Conservation (phyloP, 352 stramenopile genomes). For the Plasmopara halstedii region DNA sequence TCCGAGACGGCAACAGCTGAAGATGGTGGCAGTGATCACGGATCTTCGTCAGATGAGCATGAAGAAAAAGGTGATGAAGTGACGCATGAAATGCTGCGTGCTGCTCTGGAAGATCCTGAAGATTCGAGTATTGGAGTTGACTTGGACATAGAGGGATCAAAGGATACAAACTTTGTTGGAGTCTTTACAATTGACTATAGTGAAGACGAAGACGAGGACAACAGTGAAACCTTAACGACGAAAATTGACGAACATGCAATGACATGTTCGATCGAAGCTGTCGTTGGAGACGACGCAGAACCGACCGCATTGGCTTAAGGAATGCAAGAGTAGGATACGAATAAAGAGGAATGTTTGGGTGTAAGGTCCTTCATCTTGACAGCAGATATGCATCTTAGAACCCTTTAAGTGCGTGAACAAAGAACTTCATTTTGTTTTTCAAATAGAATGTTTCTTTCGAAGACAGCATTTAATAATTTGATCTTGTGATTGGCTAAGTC, state of each 20-base stretch:
- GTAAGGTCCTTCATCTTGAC: too few species aligned
- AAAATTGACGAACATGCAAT: constrained; percentile 4
- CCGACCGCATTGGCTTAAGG: constrained; percentile 17
- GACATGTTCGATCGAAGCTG: not conserved
- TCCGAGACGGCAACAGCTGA: constrained; percentile 56
- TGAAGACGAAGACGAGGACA: constrained; percentile 56
- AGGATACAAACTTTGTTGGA: constrained; percentile 47
- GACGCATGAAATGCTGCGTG: constrained; percentile 33
- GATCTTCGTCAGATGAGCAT: constrained; percentile 40
- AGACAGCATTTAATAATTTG: too few species aligned
- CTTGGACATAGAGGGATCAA: constrained; percentile 8
- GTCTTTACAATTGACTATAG: constrained; percentile 81
- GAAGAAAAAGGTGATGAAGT: constrained; percentile 33
- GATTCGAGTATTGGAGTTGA: too few species aligned
- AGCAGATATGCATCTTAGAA: too few species aligned
- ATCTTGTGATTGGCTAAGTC: too few species aligned
- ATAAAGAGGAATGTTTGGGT: constrained; percentile 13
- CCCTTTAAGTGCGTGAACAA: too few species aligned
- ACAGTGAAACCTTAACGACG: constrained; percentile 3
- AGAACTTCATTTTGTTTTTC: not conserved
- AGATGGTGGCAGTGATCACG: constrained; percentile 55
- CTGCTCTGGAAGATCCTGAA: constrained; percentile 27
- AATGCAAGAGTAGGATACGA: not conserved
- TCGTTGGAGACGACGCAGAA: constrained; percentile 9
- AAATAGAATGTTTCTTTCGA: too few species aligned